A percentile compares a stretch with the other conserved stretches of the same genome.
Conservation (phyloP, 345 rosid species). For the Salix arbutifolia region DNA sequence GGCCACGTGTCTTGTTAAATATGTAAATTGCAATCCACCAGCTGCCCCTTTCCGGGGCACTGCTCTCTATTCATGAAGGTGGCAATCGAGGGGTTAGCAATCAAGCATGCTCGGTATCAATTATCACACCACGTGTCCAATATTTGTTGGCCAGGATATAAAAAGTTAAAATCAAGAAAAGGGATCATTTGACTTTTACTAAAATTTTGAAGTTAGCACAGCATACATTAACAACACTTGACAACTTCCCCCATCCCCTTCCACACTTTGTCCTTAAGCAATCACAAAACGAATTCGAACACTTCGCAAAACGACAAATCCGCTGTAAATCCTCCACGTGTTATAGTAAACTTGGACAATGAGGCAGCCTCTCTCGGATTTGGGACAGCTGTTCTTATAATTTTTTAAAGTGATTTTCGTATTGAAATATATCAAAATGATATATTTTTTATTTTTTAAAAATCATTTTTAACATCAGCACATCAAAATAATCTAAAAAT, state of each 20-base stretch:
- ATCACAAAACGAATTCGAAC: constrained; percentile 13
- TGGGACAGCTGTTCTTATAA: no score
- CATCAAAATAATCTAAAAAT: no score
- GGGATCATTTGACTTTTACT: constrained; percentile 17
- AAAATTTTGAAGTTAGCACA: neutral
- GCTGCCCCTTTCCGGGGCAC: neutral
- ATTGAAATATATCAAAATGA: no score
- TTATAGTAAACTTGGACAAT: neutral
- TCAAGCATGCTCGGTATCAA: neutral
- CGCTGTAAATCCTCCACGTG: constrained; percentile 9
- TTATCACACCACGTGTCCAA: neutral
- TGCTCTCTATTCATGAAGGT: neutral
- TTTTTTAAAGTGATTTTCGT: no score
- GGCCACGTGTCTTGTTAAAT: neutral
- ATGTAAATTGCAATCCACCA: neutral
- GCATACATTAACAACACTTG: neutral
- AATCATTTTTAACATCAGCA: no score
- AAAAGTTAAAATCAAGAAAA: neutral
- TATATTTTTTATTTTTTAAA: no score
- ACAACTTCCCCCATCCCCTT: neutral
- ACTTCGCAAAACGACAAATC: constrained; percentile 46
- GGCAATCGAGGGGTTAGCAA: neutral
- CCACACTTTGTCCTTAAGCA: neutral
- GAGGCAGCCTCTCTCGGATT: neutral
- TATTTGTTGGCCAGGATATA: neutral